These are phyloP conservation scores for Phlebopus sp. DNA, from an alignment of 1,284 basidiomycete genomes.

Conservation along the genomic window DNA sequence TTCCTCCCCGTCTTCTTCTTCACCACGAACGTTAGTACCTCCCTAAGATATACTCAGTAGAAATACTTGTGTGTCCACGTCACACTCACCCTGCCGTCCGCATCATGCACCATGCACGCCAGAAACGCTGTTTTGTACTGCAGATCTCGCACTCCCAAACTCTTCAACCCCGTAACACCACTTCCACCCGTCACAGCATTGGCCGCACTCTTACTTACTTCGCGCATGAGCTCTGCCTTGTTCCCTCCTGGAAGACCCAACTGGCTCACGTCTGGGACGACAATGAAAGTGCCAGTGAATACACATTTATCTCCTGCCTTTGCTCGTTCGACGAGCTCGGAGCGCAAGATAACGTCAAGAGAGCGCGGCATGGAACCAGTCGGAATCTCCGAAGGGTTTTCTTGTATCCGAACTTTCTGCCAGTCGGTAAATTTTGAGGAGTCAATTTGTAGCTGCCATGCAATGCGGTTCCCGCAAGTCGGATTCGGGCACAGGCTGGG, in stretches of 20 bases:
- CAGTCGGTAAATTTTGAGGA: constrained; percentile 97
- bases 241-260: constrained; percentile 95
- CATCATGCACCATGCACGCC: constrained; percentile 95
- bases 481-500: constrained; percentile 93
- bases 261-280: constrained; percentile 97
- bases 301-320: constrained; percentile 99
- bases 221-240: constrained; percentile 86
- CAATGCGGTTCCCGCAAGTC: constrained; percentile 85
- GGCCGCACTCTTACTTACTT: constrained; percentile 67
- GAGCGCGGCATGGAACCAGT: constrained; percentile 98
- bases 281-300: constrained; percentile 97
- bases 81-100: constrained; percentile 74
- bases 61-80: constrained; percentile 4
- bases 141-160: constrained; percentile 90
- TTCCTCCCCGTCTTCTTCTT: constrained; percentile 76
- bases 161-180: constrained; percentile 94
- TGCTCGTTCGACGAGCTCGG: constrained; percentile 94
- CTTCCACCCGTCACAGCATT: constrained; percentile 64
- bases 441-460: constrained; percentile 96
- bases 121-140: constrained; percentile 99
- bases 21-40: constrained; percentile 84
- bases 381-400: constrained; percentile 98
- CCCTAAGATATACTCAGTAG: constrained; percentile 41
- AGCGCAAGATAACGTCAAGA: constrained; percentile 92
- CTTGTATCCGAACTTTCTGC: constrained; percentile 99